These are phyloP conservation scores for Talaromyces borbonicus DNA, from an alignment of 495 filamentous ascomycete genomes.

Conservation along the genomic window DNA sequence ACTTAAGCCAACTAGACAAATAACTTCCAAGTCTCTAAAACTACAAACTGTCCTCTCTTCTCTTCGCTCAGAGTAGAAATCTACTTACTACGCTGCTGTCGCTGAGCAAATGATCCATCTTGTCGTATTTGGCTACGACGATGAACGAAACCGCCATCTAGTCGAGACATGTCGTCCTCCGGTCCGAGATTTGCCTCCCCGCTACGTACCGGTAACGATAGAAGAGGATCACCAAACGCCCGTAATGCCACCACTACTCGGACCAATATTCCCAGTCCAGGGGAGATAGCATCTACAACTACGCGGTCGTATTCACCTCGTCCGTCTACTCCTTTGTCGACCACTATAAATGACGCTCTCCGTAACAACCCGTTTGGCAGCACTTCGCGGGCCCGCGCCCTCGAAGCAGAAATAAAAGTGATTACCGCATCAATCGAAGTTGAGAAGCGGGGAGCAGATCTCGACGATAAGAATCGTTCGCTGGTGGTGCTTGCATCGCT, in stretches of 20 bases:
- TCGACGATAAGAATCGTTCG: constrained; percentile 64
- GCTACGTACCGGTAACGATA: constrained; percentile 4
- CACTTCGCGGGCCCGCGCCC: constrained; percentile 23
- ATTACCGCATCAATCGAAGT: constrained; percentile 5
- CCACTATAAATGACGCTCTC: constrained; percentile 31
- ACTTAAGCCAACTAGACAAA: no score
- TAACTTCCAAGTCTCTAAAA: no score
- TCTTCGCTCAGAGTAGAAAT: no score
- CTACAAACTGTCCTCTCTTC: no score
- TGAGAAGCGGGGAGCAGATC: constrained; percentile 27
- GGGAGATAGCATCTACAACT: neutral
- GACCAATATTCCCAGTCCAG: neutral
- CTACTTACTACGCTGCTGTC: no score
- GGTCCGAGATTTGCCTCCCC: constrained; percentile 3
- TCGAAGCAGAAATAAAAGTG: constrained; percentile 9
- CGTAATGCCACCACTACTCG: neutral
- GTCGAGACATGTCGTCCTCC: constrained; percentile 1
- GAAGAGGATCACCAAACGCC: neutral
- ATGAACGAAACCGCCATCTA: neutral
- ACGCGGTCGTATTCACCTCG: constrained; percentile 5
- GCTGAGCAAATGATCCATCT: no score
- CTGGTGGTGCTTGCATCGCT: constrained; percentile 62
- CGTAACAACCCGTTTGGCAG: constrained; percentile 36
- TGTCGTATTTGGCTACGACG: neutral
- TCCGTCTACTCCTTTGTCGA: constrained; percentile 13